Conservation (phyloP, 495 filamentous ascomycete species). For the Hypoxylon rickii region DNA sequence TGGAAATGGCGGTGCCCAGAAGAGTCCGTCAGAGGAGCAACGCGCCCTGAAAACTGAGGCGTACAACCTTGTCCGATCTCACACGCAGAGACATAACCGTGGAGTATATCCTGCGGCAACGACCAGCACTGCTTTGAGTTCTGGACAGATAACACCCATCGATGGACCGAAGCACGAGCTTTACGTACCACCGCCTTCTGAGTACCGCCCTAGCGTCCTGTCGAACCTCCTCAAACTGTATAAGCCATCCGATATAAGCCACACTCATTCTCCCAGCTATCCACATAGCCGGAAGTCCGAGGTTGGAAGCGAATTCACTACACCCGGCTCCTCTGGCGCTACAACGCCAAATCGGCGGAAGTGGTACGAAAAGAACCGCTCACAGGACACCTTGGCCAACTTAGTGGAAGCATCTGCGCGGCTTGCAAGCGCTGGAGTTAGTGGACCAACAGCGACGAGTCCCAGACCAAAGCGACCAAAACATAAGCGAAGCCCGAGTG, state of each 20-base stretch:
- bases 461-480: constrained; percentile 49
- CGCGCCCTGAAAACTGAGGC: constrained; percentile 46
- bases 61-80: constrained; percentile 56
- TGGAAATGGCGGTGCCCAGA: constrained; percentile 25
- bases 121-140: constrained; percentile 47
- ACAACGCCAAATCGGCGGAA: constrained; percentile 57
- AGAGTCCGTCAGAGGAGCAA: constrained; percentile 26
- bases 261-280: constrained; percentile 32
- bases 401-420: constrained; percentile 62
- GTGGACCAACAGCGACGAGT: constrained; percentile 38
- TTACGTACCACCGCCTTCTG: constrained; percentile 68
- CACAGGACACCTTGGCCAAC: constrained; percentile 54
- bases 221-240: constrained; percentile 80
- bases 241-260: constrained; percentile 41
- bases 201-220: constrained; percentile 78
- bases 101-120: constrained; percentile 20
- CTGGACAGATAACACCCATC: constrained; percentile 63
- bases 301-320: constrained; percentile 37
- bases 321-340: constrained; percentile 49
- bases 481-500: constrained; percentile 42
- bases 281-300: constrained; percentile 31
- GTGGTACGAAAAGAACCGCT: constrained; percentile 67
- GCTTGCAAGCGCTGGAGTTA: constrained; percentile 48
- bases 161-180: constrained; percentile 64
- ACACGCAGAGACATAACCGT: constrained; percentile 43